Evolutionary conservation across 176 grass and related monocot species (phyloP).

Genomic region (Aegilops speltoides): DNA sequence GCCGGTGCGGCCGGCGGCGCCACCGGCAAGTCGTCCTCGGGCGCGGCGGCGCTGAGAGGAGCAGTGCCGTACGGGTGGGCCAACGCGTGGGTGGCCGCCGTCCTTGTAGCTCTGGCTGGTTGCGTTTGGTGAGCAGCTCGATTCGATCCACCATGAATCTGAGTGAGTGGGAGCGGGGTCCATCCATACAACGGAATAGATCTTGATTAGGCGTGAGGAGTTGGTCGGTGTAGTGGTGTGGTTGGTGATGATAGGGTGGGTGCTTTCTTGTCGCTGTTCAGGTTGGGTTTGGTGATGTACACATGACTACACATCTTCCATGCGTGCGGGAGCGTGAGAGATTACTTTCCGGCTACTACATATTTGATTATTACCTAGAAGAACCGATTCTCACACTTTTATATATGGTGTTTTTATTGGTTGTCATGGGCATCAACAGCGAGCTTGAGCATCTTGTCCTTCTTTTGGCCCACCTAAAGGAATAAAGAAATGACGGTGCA

Average conservation of each 20-base stretch:
- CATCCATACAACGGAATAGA: background rate
- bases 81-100: background rate
- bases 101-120: conserved; percentile 10
- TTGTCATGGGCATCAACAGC: too few species aligned
- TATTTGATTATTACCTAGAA: too few species aligned
- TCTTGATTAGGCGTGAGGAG: background rate
- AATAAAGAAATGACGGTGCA: too few species aligned
- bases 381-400: too few species aligned
- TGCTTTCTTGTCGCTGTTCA: background rate
- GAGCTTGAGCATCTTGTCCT: too few species aligned
- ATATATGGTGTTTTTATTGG: too few species aligned
- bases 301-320: background rate
- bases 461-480: too few species aligned
- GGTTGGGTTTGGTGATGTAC: background rate
- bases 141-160: background rate
- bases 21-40: background rate
- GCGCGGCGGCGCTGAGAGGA: background rate
- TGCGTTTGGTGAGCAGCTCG: conserved; percentile 24
- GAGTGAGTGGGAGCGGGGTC: background rate
- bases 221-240: conserved; percentile 9
- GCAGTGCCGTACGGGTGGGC: background rate
- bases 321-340: too few species aligned
- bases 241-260: background rate
- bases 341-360: too few species aligned
- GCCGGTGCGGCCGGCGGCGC: background rate